A percentile compares a stretch with the other conserved stretches of the same genome.
Evolutionary conservation across 257 asterid genomes (phyloP).

Genomic region (Primulina tabacum): DNA sequence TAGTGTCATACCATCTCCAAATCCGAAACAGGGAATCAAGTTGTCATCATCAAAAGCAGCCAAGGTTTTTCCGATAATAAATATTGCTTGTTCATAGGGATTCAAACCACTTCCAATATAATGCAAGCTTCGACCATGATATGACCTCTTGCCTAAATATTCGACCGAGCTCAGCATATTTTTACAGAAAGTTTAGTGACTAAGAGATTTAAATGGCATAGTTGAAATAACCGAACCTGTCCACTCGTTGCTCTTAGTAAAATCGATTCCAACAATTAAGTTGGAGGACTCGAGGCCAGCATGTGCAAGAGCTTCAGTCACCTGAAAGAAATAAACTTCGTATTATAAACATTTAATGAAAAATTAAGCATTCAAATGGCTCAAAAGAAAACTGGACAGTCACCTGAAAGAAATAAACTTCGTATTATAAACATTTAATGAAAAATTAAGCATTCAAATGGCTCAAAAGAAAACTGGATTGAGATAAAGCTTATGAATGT

Average conservation of each 20-base stretch:
- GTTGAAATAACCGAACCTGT: slow-evolving; percentile 52
- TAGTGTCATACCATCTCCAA: slow-evolving; percentile 74
- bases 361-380: not conserved
- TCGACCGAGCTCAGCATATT: slow-evolving; percentile 32
- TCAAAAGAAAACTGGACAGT: slow-evolving; percentile 28
- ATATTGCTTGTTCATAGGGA: slow-evolving; percentile 90
- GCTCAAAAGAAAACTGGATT: not conserved
- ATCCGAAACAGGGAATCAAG: slow-evolving; percentile 93
- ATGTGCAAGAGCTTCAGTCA: slow-evolving; percentile 78
- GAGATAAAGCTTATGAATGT: slow-evolving; percentile 15
- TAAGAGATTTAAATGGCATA: not conserved
- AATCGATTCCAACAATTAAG: slow-evolving; percentile 88
- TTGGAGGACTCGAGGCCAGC: slow-evolving; percentile 97
- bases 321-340: slow-evolving; percentile 40
- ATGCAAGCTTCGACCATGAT: slow-evolving; percentile 68
- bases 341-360: slow-evolving; percentile 13
- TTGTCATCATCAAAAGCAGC: slow-evolving; percentile 91
- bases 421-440: slow-evolving; percentile 12
- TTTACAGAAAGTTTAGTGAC: slow-evolving; percentile 1
- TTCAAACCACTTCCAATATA: slow-evolving; percentile 58
- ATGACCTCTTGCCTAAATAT: slow-evolving; percentile 67
- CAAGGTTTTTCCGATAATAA: slow-evolving; percentile 88
- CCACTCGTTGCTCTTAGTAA: slow-evolving; percentile 98
- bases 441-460: not conserved
- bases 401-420: slow-evolving; percentile 46